Conservation (phyloP, 495 filamentous ascomycete genomes). For the Tuber indicum region DNA sequence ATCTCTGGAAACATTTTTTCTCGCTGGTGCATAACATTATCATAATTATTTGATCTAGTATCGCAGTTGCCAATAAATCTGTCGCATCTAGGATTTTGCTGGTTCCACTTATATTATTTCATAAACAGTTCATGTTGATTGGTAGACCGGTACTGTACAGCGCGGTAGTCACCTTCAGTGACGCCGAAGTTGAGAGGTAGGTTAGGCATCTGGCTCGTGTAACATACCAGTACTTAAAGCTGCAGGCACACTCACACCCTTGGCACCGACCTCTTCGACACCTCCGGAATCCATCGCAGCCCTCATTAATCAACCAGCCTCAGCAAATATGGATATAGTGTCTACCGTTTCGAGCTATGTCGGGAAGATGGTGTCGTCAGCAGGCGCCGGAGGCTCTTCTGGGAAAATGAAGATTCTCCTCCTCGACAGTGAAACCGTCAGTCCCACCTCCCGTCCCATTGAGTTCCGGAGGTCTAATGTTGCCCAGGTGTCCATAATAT, state of each 20-base stretch:
- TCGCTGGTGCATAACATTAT: not conserved
- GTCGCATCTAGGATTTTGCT: not conserved
- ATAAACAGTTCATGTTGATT: not conserved
- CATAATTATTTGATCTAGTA: not conserved
- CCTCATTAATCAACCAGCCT: not conserved
- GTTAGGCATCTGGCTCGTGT: not conserved
- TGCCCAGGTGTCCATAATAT: constrained; percentile 71
- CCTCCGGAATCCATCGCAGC: constrained; percentile 9
- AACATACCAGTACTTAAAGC: not conserved
- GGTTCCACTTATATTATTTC: not conserved
- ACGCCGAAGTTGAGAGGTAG: not conserved
- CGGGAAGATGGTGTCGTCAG: constrained; percentile 80
- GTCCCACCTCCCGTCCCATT: constrained; percentile 38
- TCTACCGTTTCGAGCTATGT: constrained; percentile 90
- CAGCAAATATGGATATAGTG: constrained; percentile 73
- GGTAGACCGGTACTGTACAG: not conserved
- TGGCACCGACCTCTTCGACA: constrained; percentile 27
- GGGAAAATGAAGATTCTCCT: constrained; percentile 98
- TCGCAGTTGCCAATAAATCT: not conserved
- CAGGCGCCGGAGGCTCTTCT: constrained; percentile 59
- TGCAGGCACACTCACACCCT: constrained; percentile 13
- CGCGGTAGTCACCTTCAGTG: not conserved
- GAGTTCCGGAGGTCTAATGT: constrained; percentile 23
- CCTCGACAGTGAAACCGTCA: constrained; percentile 85
- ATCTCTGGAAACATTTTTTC: not conserved